Evolutionary conservation across 1,284 basidiomycete species (phyloP).

Genomic region (Cryptococcus depauperatus): DNA sequence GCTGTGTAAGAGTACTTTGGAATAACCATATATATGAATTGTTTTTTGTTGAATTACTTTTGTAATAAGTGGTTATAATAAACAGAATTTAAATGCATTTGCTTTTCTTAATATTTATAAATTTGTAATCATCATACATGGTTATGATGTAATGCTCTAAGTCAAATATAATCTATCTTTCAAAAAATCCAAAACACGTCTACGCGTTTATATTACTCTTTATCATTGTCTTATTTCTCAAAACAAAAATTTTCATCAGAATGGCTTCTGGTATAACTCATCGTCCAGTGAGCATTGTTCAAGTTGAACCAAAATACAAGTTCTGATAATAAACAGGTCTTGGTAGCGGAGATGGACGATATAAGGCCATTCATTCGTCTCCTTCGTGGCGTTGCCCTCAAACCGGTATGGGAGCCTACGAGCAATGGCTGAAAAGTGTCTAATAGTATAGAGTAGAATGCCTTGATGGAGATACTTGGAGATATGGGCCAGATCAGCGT

Average conservation of each 20-base stretch:
- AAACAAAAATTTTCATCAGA: not conserved
- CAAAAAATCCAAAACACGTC: not conserved
- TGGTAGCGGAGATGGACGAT: slow-evolving; percentile 67
- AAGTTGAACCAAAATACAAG: too few species aligned
- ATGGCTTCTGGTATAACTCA: too few species aligned
- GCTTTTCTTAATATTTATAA: too few species aligned
- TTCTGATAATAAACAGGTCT: slow-evolving; percentile 52
- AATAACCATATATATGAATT: too few species aligned
- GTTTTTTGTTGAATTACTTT: too few species aligned
- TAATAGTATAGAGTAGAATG: slow-evolving; percentile 52
- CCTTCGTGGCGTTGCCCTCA: slow-evolving; percentile 68
- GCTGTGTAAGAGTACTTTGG: too few species aligned
- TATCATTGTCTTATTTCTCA: not conserved
- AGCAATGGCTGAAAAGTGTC: not conserved
- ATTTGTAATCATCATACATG: too few species aligned
- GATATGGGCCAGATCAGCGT: not conserved
- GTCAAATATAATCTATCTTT: too few species aligned
- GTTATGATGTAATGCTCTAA: too few species aligned
- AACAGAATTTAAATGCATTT: too few species aligned
- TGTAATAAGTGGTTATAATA: too few species aligned
- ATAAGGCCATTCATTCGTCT: slow-evolving; percentile 66
- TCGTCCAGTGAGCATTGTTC: not conserved
- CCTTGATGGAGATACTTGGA: slow-evolving; percentile 56
- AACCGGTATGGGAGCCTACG: slow-evolving; percentile 54
- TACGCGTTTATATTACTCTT: not conserved